phyloP scores from a whole-genome alignment of 371 early-diverging fungal species.

The Zychaea mexicana region DNA sequence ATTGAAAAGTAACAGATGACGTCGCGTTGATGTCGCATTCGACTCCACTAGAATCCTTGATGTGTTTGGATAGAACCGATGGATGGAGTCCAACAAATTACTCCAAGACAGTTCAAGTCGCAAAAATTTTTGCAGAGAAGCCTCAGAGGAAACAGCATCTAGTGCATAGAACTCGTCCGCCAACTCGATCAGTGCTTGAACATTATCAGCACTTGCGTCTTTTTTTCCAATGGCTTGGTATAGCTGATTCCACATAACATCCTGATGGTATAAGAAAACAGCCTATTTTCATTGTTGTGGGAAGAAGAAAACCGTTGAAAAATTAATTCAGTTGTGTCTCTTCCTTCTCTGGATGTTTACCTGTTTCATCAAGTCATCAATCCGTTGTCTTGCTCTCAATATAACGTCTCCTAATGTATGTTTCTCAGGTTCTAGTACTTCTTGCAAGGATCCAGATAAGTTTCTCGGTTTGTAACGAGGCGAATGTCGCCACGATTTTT shows the following conservation, averaged over 20 bases:
- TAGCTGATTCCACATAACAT: conserved; percentile 40
- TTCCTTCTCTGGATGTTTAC: conserved; percentile 15
- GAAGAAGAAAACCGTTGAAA: neutral
- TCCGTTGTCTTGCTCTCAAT: conserved; percentile 28
- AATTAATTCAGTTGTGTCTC: no score
- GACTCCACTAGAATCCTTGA: conserved; percentile 27
- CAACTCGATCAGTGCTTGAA: conserved; percentile 14
- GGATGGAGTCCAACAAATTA: conserved; percentile 30
- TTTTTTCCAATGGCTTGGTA: conserved; percentile 19
- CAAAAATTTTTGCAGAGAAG: conserved; percentile 26
- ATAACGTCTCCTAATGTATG: conserved; percentile 31
- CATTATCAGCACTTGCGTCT: neutral
- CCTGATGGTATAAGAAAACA: conserved; percentile 25
- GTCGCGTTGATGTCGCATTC: conserved; percentile 2
- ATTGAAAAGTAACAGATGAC: conserved; percentile 37
- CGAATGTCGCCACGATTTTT: conserved; percentile 23
- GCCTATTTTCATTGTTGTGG: conserved; percentile 20
- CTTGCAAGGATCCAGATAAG: conserved; percentile 22
- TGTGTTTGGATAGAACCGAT: conserved; percentile 31
- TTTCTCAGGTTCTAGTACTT: conserved; percentile 25
- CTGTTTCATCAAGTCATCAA: conserved; percentile 36
- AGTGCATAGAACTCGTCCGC: conserved; percentile 12
- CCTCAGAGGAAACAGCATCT: conserved; percentile 11
- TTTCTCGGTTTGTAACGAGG: conserved; percentile 22
- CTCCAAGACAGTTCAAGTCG: conserved; percentile 35